Base-by-base conservation (phyloP, 2,329 filamentous ascomycete genomes). In the Claviceps sp. region DNA sequence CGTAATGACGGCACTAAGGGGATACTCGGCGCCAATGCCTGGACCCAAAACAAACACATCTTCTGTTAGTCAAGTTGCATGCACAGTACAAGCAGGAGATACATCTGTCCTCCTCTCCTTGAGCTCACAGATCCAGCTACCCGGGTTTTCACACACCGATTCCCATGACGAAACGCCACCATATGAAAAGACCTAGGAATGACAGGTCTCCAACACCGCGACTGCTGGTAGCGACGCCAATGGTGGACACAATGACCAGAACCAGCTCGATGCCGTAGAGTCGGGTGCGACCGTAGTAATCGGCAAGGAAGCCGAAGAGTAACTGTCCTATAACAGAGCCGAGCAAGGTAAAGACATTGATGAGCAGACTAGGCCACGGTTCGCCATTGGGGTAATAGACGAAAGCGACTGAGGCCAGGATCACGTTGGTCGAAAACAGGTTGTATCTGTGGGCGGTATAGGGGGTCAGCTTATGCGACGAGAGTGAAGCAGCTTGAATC, bases 21-120 rank as follows among this genome's bases (percentile, higher is more conserved):
- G 82, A 61, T 85, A 85, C 63, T 85, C 81, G 16, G 78, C 81
- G n/a, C 81, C 80, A 37, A 84, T 81, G 0, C 79, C 79, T 74
- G 34, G 8, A 9, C 9, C 16, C n/a, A n/a, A 18, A 22, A 11
- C 38, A 34, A 9, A 11, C n/a, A 24, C 16, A 14, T 48, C 20
- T 16, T 34, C 20, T 22, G 52, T 49, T n/a, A 54, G 52, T 45
- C 14, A 16, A 2, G 4, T 20, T 41, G 16, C n/a, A 20, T n/a
- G 16, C 14, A 34, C 9, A 34, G 9, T 34, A 34, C 30, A 34
- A 34, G 30, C 30, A 34, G 30, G 3, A 9, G 40, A 20, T 18
- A 7, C 6, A 41, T 18, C 14, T 41, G 40, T 11, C 37, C 6
- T 14, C 22, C 14, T 14, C 7, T 42, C 20, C 9, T 38, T 11